These are phyloP conservation scores for Daldinia vernicosa DNA, from an alignment of 495 filamentous ascomycete genomes.

Conservation along the genomic window DNA sequence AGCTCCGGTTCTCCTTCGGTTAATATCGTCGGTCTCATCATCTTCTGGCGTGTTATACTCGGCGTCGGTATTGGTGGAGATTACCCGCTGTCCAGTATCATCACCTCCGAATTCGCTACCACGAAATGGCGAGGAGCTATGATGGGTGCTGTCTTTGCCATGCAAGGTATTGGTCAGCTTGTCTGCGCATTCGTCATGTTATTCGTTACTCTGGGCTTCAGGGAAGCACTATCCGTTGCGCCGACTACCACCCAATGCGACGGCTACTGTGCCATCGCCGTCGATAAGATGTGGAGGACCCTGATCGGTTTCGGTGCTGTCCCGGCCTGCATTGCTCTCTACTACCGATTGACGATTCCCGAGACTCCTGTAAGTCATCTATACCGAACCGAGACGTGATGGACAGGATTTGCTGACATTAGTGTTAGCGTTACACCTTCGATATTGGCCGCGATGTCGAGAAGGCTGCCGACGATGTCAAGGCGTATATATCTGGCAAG, in stretches of 20 bases:
- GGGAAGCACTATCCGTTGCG: conserved; percentile 66
- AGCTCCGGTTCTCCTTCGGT: conserved; percentile 72
- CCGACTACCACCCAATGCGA: conserved; percentile 60
- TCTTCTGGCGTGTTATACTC: conserved; percentile 93
- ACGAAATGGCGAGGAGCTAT: conserved; percentile 36
- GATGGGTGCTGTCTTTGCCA: conserved; percentile 85
- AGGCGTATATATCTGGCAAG: conserved; percentile 68
- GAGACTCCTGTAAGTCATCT: conserved; percentile 79
- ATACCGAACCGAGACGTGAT: neutral
- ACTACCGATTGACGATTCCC: conserved; percentile 82
- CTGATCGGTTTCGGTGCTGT: conserved; percentile 84
- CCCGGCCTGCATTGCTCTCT: conserved; percentile 77
- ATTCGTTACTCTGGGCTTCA: conserved; percentile 77
- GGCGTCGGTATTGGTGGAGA: conserved; percentile 86
- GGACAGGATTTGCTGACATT: conserved; percentile 52
- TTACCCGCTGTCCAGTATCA: conserved; percentile 85
- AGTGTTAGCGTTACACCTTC: conserved; percentile 75
- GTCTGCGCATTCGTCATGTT: conserved; percentile 74
- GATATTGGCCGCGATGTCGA: conserved; percentile 82
- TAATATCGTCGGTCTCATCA: conserved; percentile 76
- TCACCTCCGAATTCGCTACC: conserved; percentile 73
- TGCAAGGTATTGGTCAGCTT: conserved; percentile 84
- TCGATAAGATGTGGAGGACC: conserved; percentile 87
- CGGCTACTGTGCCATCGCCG: conserved; percentile 71
- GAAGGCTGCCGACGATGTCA: conserved; percentile 71